phyloP scores from a whole-genome alignment of 2,329 filamentous ascomycete genomes.

The Penicillium sp. region DNA sequence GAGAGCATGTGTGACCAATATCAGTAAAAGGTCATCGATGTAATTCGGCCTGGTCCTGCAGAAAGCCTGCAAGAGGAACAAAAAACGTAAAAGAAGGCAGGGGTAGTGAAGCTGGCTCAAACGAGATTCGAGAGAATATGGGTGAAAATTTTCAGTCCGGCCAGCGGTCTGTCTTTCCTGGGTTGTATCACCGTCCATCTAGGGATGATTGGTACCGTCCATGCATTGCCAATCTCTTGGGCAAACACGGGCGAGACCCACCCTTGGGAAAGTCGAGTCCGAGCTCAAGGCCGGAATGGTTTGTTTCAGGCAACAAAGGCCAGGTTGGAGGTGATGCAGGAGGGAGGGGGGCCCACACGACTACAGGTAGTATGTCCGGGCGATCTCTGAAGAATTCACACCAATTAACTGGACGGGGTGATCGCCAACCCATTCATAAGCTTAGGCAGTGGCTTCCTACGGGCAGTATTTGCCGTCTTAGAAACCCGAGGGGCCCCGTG shows the following conservation, averaged over 20 bases:
- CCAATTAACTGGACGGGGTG: constrained; percentile 33
- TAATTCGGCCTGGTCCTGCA: neutral
- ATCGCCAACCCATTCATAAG: constrained; percentile 44
- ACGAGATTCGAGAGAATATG: neutral
- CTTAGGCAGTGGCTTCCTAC: constrained; percentile 45
- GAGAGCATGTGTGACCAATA: neutral
- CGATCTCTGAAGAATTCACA: constrained; percentile 14
- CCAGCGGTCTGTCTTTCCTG: constrained; percentile 16
- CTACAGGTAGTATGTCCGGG: constrained; percentile 7
- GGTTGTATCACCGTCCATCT: constrained; percentile 1
- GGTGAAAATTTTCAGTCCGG: constrained; percentile 8
- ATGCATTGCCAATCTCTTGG: neutral
- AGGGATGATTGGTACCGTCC: constrained; percentile 2
- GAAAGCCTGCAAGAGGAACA: neutral
- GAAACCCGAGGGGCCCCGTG: constrained; percentile 75
- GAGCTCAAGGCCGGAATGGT: neutral
- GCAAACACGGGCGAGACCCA: neutral
- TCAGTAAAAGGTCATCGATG: neutral
- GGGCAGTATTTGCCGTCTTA: constrained; percentile 44
- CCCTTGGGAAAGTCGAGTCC: constrained; percentile 2
- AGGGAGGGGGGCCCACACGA: constrained; percentile 3
- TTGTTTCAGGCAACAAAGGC: constrained; percentile 2
- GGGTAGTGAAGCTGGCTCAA: neutral
- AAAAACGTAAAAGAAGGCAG: neutral
- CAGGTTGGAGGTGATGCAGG: neutral